These are phyloP conservation scores for Rubroboletus pulcherrimus DNA, from an alignment of 768 basidiomycete species.

Conservation along the genomic window DNA sequence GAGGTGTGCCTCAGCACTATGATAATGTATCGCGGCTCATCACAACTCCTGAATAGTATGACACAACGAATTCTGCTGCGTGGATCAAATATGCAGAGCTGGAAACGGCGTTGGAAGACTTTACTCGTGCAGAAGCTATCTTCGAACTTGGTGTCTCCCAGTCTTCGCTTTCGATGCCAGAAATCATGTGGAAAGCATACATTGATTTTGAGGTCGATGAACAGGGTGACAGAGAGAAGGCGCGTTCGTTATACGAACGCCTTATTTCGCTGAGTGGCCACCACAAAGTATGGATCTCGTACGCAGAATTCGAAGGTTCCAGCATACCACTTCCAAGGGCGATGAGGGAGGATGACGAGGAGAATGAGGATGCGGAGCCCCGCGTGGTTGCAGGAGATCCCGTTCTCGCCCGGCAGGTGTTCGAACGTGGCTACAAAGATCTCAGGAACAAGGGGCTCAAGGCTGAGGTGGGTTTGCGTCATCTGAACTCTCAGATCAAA, in stretches of 20 bases:
- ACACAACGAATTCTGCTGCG: constrained; percentile 84
- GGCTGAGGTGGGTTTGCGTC: constrained; percentile 63
- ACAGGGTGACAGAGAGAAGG: constrained; percentile 77
- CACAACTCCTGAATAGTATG: constrained; percentile 47
- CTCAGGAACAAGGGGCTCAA: constrained; percentile 79
- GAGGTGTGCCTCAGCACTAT: constrained; percentile 49
- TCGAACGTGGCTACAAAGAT: constrained; percentile 84
- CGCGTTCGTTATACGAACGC: constrained; percentile 85
- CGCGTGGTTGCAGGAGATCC: constrained; percentile 72
- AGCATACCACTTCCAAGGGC: constrained; percentile 62
- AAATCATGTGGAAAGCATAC: constrained; percentile 90
- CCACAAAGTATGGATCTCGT: constrained; percentile 97
- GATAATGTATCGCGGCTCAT: not conserved
- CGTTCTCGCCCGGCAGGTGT: constrained; percentile 67
- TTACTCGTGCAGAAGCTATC: constrained; percentile 84
- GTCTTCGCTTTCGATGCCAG: constrained; percentile 87
- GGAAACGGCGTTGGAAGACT: constrained; percentile 83
- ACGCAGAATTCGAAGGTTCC: constrained; percentile 87
- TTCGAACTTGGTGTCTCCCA: constrained; percentile 90
- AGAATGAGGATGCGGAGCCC: constrained; percentile 46
- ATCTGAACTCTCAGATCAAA: not conserved
- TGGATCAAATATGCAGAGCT: constrained; percentile 98
- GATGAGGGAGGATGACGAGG: constrained; percentile 67
- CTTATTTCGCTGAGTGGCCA: constrained; percentile 83
- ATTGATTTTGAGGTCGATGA: constrained; percentile 96